These are phyloP conservation scores for Atalantia buxifolia DNA, from an alignment of 345 rosid genomes.

Conservation along the genomic window DNA sequence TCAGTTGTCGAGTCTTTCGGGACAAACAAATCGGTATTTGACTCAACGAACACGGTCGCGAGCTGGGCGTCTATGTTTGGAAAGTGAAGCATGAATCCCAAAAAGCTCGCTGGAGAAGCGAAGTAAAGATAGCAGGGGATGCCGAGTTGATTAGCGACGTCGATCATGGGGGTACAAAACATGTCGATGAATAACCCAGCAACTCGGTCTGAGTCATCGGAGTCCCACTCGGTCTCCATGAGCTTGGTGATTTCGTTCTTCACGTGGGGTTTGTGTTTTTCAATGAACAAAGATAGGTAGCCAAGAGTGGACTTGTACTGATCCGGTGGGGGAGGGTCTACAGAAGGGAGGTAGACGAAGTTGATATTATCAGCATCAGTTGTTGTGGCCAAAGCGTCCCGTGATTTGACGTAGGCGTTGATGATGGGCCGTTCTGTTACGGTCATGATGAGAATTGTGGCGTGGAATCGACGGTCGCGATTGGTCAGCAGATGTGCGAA, in stretches of 20 bases:
- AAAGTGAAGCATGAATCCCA: slow-evolving; percentile 30
- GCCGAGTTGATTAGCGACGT: slow-evolving; percentile 28
- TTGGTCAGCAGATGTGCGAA: slow-evolving; percentile 22
- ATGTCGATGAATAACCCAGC: slow-evolving; percentile 36
- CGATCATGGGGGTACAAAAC: slow-evolving; percentile 32
- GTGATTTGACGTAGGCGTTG: slow-evolving; percentile 21
- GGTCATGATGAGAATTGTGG: slow-evolving; percentile 26
- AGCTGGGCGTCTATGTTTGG: slow-evolving; percentile 13
- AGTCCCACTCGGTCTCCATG: slow-evolving; percentile 2
- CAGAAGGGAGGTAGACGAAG: slow-evolving; percentile 29
- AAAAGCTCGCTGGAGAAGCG: slow-evolving; percentile 36
- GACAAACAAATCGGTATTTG: slow-evolving; percentile 13
- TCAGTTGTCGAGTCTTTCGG: slow-evolving; percentile 2
- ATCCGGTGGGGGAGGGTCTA: slow-evolving; percentile 23
- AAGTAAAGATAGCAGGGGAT: slow-evolving; percentile 36
- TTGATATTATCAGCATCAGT: neutral
- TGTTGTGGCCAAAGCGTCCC: neutral
- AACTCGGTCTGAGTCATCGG: slow-evolving; percentile 6
- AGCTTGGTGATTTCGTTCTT: slow-evolving; percentile 18
- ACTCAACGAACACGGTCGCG: slow-evolving; percentile 12
- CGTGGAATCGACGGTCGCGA: slow-evolving; percentile 20
- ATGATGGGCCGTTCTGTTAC: slow-evolving; percentile 7
- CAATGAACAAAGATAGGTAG: slow-evolving; percentile 14
- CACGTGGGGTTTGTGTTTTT: slow-evolving; percentile 26
- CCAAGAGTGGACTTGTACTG: slow-evolving; percentile 20